These are phyloP conservation scores for Tubosaeta brunneosetosa DNA, from an alignment of 768 basidiomycete species.

Conservation along the genomic window DNA sequence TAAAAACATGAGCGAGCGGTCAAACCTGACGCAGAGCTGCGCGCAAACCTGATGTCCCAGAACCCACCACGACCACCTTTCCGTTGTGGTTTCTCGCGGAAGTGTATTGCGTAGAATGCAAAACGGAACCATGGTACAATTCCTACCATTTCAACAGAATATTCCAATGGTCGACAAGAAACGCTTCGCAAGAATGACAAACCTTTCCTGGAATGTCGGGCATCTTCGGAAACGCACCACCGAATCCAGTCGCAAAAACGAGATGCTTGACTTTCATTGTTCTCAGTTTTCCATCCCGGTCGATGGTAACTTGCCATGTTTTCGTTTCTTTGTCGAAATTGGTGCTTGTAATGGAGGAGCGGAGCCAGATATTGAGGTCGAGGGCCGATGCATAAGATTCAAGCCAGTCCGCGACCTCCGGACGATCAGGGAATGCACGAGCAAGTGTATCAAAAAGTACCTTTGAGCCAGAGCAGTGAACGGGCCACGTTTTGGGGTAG, in stretches of 20 bases:
- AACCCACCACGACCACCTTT: conserved; percentile 61
- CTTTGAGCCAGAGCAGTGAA: conserved; percentile 48
- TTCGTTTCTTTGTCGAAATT: conserved; percentile 32
- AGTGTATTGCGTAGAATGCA: conserved; percentile 52
- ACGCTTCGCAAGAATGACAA: not conserved
- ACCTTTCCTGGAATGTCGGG: conserved; percentile 45
- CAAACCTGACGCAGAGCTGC: conserved; percentile 2
- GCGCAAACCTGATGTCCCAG: conserved; percentile 50
- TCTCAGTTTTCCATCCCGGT: conserved; percentile 27
- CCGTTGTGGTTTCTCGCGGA: conserved; percentile 43
- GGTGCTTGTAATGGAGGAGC: conserved; percentile 35
- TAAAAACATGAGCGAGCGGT: not conserved
- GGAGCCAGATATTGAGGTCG: conserved; percentile 61
- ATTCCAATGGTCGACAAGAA: not conserved
- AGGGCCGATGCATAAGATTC: conserved; percentile 54
- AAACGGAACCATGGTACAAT: conserved; percentile 44
- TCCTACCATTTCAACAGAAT: conserved; percentile 29
- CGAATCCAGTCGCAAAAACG: conserved; percentile 52
- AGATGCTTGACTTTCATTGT: conserved; percentile 44
- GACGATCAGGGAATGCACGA: not conserved
- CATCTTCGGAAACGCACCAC: conserved; percentile 42
- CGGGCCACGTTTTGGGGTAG: conserved; percentile 52
- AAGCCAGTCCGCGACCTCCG: conserved; percentile 57
- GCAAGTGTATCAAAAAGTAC: conserved; percentile 19
- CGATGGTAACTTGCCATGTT: conserved; percentile 42